These are phyloP conservation scores for Pugionium dolabratum DNA, from an alignment of 345 rosid genomes.

Conservation along the genomic window DNA sequence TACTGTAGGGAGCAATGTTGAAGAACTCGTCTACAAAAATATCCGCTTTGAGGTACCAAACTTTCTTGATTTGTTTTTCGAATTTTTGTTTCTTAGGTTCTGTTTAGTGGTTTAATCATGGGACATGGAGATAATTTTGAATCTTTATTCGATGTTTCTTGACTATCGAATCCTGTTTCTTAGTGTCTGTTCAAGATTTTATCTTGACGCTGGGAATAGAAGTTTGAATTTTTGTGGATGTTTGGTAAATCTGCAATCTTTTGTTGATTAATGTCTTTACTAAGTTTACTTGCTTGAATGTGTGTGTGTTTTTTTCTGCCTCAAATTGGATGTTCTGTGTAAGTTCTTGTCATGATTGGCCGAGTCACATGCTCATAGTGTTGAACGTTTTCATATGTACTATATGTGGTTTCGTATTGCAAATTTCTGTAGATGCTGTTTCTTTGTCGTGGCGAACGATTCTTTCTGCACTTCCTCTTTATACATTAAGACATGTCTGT, in stretches of 20 bases:
- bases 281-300: neutral
- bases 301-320: neutral
- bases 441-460: neutral
- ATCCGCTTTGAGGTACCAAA: conserved; percentile 79
- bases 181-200: neutral
- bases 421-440: neutral
- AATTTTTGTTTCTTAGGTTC: neutral
- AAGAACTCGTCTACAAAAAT: conserved; percentile 93
- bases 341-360: conserved; percentile 2
- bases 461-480: neutral
- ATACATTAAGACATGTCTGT: neutral
- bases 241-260: neutral
- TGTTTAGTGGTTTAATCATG: neutral
- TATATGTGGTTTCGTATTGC: neutral
- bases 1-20: conserved; percentile 94
- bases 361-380: neutral
- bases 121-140: conserved; percentile 3
- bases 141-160: neutral
- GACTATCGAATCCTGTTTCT: neutral
- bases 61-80: neutral
- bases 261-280: neutral
- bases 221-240: neutral
- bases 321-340: neutral
- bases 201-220: neutral
- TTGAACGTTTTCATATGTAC: neutral